Percentiles rank a stretch among this genome's conserved stretches.
These are phyloP conservation scores for Russula vinacea DNA, from an alignment of 768 basidiomycete genomes.

Conservation along the genomic window DNA sequence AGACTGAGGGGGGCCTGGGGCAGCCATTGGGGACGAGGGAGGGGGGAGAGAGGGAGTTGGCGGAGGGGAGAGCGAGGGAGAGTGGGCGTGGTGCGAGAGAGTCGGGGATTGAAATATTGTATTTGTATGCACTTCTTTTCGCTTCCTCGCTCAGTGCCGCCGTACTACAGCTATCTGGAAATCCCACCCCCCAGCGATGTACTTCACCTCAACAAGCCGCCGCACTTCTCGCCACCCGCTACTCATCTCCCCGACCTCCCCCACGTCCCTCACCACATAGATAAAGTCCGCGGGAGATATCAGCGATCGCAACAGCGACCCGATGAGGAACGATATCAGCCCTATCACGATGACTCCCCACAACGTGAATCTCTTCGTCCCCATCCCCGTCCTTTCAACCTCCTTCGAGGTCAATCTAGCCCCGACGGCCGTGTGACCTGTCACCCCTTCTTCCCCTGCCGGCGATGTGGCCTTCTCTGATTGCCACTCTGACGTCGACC, in stretches of 20 bases:
- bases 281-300: slow-evolving; percentile 90
- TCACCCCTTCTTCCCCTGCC: slow-evolving; percentile 2
- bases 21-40: neutral
- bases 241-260: slow-evolving; percentile 50
- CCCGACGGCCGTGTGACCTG: slow-evolving; percentile 9
- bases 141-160: slow-evolving; percentile 46
- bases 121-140: slow-evolving; percentile 8
- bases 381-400: slow-evolving; percentile 10
- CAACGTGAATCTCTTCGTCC: slow-evolving; percentile 40
- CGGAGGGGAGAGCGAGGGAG: neutral
- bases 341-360: slow-evolving; percentile 70
- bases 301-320: slow-evolving; percentile 84
- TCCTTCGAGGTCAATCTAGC: neutral
- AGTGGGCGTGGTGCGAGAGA: slow-evolving; percentile 11
- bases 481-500: slow-evolving; percentile 24
- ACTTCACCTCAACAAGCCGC: slow-evolving; percentile 77
- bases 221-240: slow-evolving; percentile 82
- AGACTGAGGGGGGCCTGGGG: neutral
- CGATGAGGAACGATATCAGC: slow-evolving; percentile 86
- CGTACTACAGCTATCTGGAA: slow-evolving; percentile 82
- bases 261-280: slow-evolving; percentile 61
- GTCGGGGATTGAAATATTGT: slow-evolving; percentile 24
- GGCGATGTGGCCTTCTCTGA: slow-evolving; percentile 25
- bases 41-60: neutral
- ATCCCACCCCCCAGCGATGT: slow-evolving; percentile 81